These are phyloP conservation scores for Neofusicoccum kwambonambiense DNA, from an alignment of 2,329 filamentous ascomycete genomes.

Conservation along the genomic window DNA sequence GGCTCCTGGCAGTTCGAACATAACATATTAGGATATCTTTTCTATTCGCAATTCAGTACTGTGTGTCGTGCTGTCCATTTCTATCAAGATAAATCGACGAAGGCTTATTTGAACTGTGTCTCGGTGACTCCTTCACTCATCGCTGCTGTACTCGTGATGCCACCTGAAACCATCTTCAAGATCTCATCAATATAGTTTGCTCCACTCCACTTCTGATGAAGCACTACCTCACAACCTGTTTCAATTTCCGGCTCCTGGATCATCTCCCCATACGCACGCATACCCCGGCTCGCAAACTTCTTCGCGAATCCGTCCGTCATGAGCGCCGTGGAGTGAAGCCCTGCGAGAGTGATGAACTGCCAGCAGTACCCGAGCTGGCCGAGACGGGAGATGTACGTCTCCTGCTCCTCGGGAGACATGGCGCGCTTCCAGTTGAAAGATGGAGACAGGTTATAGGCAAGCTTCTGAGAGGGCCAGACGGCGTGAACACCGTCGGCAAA, in stretches of 20 bases:
- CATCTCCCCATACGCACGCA: slow-evolving; percentile 95
- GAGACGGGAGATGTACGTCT: slow-evolving; percentile 95
- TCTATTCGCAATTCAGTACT: no score
- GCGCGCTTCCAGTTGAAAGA: slow-evolving; percentile 99
- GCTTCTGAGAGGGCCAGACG: slow-evolving; percentile 92
- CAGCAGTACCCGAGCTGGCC: slow-evolving; percentile 91
- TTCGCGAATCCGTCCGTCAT: slow-evolving; percentile 86
- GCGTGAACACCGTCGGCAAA: slow-evolving; percentile 93
- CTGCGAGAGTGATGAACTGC: slow-evolving; percentile 99
- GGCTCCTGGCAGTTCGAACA: no score
- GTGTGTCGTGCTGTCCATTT: no score
- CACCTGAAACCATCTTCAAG: slow-evolving; percentile 95
- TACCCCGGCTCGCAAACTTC: slow-evolving; percentile 77
- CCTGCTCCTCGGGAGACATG: slow-evolving; percentile 87
- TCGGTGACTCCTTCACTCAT: slow-evolving; percentile 99
- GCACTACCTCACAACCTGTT: slow-evolving; percentile 85
- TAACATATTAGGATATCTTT: no score
- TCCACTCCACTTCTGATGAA: slow-evolving; percentile 98
- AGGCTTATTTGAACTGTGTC: slow-evolving; percentile 74
- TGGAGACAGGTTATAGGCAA: slow-evolving; percentile 96
- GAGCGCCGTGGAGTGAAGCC: slow-evolving; percentile 90
- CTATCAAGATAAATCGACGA: no score
- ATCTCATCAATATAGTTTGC: slow-evolving; percentile 93
- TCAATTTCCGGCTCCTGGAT: slow-evolving; percentile 98
- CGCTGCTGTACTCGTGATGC: slow-evolving; percentile 84